Percentiles rank a stretch among this genome's conserved stretches.
These are phyloP conservation scores for Pinus tabuliformis DNA, from an alignment of 75 land plant species.

Conservation along the genomic window DNA sequence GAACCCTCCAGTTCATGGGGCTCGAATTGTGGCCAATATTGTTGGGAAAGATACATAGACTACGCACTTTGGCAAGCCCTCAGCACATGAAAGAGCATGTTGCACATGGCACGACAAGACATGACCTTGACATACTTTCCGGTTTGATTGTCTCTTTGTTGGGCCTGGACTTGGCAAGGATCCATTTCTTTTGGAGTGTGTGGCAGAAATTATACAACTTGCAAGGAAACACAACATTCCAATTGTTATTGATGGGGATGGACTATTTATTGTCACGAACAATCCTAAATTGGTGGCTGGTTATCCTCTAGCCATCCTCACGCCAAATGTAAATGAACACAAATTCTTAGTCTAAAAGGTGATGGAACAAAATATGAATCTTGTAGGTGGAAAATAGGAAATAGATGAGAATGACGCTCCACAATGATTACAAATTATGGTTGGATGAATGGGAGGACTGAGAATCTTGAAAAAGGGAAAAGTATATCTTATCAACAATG, in stretches of 20 bases:
- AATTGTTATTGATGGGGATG: slow-evolving; percentile 40
- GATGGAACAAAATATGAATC: slow-evolving; percentile 12
- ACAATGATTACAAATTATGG: slow-evolving; percentile 39
- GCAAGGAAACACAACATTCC: too few species aligned
- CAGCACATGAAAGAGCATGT: too few species aligned
- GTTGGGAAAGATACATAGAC: too few species aligned
- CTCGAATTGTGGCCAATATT: too few species aligned
- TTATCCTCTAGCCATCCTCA: slow-evolving; percentile 10
- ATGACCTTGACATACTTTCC: too few species aligned
- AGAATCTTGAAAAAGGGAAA: slow-evolving; percentile 88
- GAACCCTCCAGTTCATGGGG: too few species aligned
- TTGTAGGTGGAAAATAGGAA: not conserved
- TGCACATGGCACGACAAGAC: too few species aligned
- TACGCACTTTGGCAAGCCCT: too few species aligned
- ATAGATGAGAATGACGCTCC: slow-evolving; percentile 24
- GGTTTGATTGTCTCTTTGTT: too few species aligned
- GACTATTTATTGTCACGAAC: slow-evolving; percentile 86
- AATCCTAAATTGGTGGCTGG: slow-evolving; percentile 72
- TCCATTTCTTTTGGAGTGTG: too few species aligned
- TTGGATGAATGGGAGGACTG: slow-evolving; percentile 75
- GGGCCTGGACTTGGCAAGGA: too few species aligned
- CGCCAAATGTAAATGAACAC: slow-evolving; percentile 89
- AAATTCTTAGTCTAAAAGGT: slow-evolving; percentile 83
- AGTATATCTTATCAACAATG: slow-evolving; percentile 77
- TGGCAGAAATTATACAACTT: too few species aligned